Evolutionary conservation across 2,329 filamentous ascomycete genomes (phyloP), one percentile per base, ranked within the genome.

Genomic region (Drechslera avenae): DNA sequence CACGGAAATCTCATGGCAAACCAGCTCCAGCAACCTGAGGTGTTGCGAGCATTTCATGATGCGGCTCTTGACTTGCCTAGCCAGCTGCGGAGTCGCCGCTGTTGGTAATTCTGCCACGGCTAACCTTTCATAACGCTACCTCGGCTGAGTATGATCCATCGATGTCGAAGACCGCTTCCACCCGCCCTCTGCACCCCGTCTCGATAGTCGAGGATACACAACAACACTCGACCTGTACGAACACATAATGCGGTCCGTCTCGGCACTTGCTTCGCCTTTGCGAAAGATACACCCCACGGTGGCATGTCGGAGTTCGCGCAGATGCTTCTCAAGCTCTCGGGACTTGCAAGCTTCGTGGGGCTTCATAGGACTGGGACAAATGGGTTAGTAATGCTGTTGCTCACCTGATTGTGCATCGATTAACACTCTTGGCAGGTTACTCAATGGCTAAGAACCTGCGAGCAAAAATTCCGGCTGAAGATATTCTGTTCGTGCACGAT

Each of bases 361-460:
- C 33, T 80, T 80, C 64, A 76, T 80, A 54, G 78, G 78, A n/a
- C 62, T 80, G 31, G 78, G 78, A 14, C 72, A 75, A 44, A 80
- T 80, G 78, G 78, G 78, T 79, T 59, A 57, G 76, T 71, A 39
- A 26, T 9, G 3, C 33, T 30, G 30, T 16, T 21, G 35, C 56
- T 64, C 55, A 65, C 55, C 59, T 68, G 56, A 67, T 52, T 39
- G 48, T 31, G 12, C 12, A 30, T 45, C n/a, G 34, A 17, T 55
- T 71, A 47, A 67, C 39, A 28, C 8, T 39, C 1, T 10, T 18
- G 18, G 16, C 54, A 88, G 86, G 87, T 39, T 89, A 85, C 59
- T 83, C 85, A 39, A 90, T 90, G 87, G 87, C 87, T 30, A 83
- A 80, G 69, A 90, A 89, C 63, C 77, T 90, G 4, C 81, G 86